Evolutionary conservation across 305 asterid species (phyloP).

Genomic region (Fraxinus velutina): DNA sequence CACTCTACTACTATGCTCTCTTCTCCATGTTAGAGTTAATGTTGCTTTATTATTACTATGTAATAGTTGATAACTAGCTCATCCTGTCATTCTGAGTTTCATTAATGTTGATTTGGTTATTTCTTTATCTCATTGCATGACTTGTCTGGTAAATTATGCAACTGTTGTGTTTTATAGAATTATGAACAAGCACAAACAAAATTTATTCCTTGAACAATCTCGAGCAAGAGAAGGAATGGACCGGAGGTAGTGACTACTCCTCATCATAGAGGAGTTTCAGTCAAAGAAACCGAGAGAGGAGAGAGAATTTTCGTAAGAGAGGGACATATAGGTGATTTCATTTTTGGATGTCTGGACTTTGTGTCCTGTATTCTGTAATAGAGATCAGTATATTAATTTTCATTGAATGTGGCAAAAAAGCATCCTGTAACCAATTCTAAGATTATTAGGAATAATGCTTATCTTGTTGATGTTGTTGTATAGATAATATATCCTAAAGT

Average conservation of each 20-base stretch:
- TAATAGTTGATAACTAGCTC: background rate
- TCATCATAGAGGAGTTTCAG: background rate
- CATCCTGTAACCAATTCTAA: background rate
- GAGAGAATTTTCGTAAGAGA: background rate
- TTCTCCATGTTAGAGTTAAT: background rate
- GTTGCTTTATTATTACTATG: background rate
- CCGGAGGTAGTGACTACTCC: background rate
- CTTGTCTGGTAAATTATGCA: background rate
- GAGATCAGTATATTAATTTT: background rate
- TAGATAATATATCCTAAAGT: background rate
- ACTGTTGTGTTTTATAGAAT: constrained; percentile 16
- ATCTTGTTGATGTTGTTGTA: background rate
- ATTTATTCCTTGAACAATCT: background rate
- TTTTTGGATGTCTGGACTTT: background rate
- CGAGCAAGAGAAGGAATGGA: background rate
- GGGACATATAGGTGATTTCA: background rate
- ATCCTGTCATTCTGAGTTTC: constrained; percentile 22
- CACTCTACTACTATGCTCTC: background rate
- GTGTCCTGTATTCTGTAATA: background rate
- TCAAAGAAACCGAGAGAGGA: background rate
- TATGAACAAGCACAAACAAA: background rate
- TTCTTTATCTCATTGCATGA: background rate
- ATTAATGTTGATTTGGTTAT: background rate
- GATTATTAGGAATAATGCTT: background rate
- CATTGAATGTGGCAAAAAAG: background rate